These are phyloP conservation scores for Cytospora leucostoma DNA, from an alignment of 2,329 filamentous ascomycete genomes.

Conservation along the genomic window DNA sequence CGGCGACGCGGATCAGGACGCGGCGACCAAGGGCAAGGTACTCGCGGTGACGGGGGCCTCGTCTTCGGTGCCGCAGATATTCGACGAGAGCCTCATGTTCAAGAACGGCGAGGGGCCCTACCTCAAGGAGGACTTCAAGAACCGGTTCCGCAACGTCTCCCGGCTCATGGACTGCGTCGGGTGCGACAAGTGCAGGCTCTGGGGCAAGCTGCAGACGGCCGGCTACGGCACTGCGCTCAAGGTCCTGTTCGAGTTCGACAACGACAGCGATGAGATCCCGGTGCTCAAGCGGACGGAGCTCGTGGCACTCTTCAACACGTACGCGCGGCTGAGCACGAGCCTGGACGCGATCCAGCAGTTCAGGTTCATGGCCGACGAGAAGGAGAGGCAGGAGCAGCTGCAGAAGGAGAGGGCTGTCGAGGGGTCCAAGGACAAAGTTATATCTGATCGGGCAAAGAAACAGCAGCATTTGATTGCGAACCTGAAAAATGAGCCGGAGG, in stretches of 20 bases:
- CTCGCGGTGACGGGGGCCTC: conserved; percentile 72
- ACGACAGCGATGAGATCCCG: conserved; percentile 62
- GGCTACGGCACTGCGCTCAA: conserved; percentile 95
- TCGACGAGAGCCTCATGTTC: conserved; percentile 96
- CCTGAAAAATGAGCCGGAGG: conserved; percentile 37
- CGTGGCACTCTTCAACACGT: conserved; percentile 92
- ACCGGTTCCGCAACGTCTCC: conserved; percentile 95
- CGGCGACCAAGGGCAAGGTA: conserved; percentile 77
- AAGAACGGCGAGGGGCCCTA: conserved; percentile 72
- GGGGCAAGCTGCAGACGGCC: conserved; percentile 95
- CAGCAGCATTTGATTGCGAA: conserved; percentile 45
- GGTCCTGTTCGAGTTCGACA: conserved; percentile 91
- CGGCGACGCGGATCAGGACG: conserved; percentile 78
- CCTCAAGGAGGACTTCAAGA: conserved; percentile 95
- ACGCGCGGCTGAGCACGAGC: conserved; percentile 82
- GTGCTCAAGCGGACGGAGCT: conserved; percentile 84
- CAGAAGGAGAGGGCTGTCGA: conserved; percentile 33
- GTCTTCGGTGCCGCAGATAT: conserved; percentile 73
- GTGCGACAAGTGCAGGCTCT: conserved; percentile 96
- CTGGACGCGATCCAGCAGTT: conserved; percentile 76
- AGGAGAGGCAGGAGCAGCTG: conserved; percentile 35
- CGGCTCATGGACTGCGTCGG: conserved; percentile 98
- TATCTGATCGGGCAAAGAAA: conserved; percentile 46
- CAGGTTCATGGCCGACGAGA: conserved; percentile 52
- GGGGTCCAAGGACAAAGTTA: conserved; percentile 16